Evolutionary conservation across 768 basidiomycete genomes (phyloP), one percentile per base, ranked within the genome.

Genomic region (Boletus sp.): DNA sequence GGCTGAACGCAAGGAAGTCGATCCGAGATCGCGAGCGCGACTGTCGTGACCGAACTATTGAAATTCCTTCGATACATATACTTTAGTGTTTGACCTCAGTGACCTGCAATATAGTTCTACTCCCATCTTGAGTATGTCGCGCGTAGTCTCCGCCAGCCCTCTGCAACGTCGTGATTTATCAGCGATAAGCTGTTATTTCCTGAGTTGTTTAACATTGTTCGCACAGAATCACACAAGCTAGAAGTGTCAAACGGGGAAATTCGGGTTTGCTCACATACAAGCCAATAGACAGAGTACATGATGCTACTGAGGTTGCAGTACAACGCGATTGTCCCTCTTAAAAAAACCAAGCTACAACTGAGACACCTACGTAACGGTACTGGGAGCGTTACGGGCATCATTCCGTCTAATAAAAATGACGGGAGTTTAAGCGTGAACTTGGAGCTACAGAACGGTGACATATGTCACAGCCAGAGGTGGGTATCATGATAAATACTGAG

Each of bases 401-500:
- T 30, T 42, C 40, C 42, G 44, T 55, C 50, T 43, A 45, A 50
- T 25, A 40, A 47, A 46, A 51, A 44, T 37, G 33, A 27, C 10
- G 19, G 42, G 41, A 51, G n/a, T 42, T 21, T 33, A n/a, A 23
- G 23, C 29, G 29, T 38, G 15, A 50, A 52, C 23, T 45, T 17
- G 40, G 33, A 39, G 33, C 21, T 37, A 44, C 49, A 33, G 17
- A 47, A 53, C 9, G 46, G 40, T 45, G 45, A 23, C 29, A 53
- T 29, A 42, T 32, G 53, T 40, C 41, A 27, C 50, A 53, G 44
- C 23, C 41, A 55, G 33, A 38, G 23, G 44, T 21, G 61, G 64
- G 66, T 61, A 69, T 64, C 57, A 30, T 14, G n/a, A 45, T 34
- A 45, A 46, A 51, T 55, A 60, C 43, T 55, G 27, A 29, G 54